phyloP scores from a whole-genome alignment of 176 grass and related monocot species.

The Carex cristatella region DNA sequence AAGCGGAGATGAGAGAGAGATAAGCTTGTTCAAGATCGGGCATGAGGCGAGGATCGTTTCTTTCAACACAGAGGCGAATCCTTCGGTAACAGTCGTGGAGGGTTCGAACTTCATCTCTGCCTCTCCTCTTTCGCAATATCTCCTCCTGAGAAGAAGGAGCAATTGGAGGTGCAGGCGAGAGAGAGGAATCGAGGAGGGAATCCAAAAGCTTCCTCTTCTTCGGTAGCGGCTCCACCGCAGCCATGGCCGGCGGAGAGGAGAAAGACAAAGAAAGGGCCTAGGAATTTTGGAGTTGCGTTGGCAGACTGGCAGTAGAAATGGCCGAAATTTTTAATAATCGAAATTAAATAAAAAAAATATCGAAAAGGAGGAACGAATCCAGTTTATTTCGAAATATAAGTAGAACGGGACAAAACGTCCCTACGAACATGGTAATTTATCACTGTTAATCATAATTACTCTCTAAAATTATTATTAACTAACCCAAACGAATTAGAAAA shows the following conservation, averaged over 20 bases:
- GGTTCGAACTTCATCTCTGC: constrained; percentile 53
- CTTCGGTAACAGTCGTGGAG: constrained; percentile 55
- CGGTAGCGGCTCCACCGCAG: constrained; percentile 65
- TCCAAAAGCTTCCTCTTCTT: constrained; percentile 80
- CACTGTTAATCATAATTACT: too few relatives aligned
- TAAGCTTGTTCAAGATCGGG: constrained; percentile 80
- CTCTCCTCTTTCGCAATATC: constrained; percentile 48
- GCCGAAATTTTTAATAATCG: too few relatives aligned
- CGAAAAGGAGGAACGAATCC: too few relatives aligned
- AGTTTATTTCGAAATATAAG: too few relatives aligned
- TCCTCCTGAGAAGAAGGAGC: constrained; percentile 43
- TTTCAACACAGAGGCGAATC: constrained; percentile 47
- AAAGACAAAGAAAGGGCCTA: neutral
- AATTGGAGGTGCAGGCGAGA: constrained; percentile 18
- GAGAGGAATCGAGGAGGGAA: constrained; percentile 23
- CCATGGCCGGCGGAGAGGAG: constrained; percentile 31
- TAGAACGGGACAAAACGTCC: too few relatives aligned
- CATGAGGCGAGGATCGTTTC: constrained; percentile 53
- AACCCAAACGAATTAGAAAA: too few relatives aligned
- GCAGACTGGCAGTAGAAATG: neutral
- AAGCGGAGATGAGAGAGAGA: constrained; percentile 74
- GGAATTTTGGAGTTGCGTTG: neutral
- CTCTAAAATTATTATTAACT: too few relatives aligned
- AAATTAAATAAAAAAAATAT: too few relatives aligned
- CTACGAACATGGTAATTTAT: too few relatives aligned